Evolutionary conservation across 371 early-diverging fungal species (phyloP).

Genomic region (Haplosporangium sp.): DNA sequence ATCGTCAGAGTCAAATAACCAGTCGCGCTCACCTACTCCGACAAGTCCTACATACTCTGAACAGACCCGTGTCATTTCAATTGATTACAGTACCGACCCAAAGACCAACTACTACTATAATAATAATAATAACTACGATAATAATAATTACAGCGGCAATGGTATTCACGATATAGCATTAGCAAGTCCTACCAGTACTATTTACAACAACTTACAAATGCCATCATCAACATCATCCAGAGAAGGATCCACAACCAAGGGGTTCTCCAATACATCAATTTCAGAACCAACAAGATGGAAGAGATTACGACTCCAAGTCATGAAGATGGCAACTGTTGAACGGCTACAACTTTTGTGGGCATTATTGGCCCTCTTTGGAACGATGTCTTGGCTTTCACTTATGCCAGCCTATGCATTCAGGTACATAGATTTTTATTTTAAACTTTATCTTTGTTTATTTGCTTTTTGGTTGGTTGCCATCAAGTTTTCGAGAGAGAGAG

Average conservation of each 20-base stretch:
- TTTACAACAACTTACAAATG: neutral
- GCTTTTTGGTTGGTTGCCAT: too few relatives aligned
- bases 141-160: neutral
- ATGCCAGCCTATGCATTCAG: slow-evolving; percentile 49
- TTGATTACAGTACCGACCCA: neutral
- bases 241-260: slow-evolving; percentile 13
- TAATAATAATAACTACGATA: neutral
- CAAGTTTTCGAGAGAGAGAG: too few relatives aligned
- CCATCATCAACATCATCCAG: neutral
- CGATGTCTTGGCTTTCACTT: slow-evolving; percentile 45
- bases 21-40: neutral
- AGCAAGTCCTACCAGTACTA: slow-evolving; percentile 21
- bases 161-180: neutral
- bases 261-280: slow-evolving; percentile 24
- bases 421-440: slow-evolving; percentile 11
- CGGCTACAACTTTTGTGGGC: slow-evolving; percentile 49
- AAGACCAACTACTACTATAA: neutral
- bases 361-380: slow-evolving; percentile 38
- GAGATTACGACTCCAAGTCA: slow-evolving; percentile 24
- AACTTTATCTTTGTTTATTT: too few relatives aligned
- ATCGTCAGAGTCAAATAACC: neutral
- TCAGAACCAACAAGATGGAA: slow-evolving; percentile 27
- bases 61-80: neutral
- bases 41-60: neutral
- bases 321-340: slow-evolving; percentile 52